Percentiles rank a stretch among this genome's conserved stretches.
Evolutionary conservation across 2,329 filamentous ascomycete species (phyloP).

Genomic region (Macroventuria anomochaeta): DNA sequence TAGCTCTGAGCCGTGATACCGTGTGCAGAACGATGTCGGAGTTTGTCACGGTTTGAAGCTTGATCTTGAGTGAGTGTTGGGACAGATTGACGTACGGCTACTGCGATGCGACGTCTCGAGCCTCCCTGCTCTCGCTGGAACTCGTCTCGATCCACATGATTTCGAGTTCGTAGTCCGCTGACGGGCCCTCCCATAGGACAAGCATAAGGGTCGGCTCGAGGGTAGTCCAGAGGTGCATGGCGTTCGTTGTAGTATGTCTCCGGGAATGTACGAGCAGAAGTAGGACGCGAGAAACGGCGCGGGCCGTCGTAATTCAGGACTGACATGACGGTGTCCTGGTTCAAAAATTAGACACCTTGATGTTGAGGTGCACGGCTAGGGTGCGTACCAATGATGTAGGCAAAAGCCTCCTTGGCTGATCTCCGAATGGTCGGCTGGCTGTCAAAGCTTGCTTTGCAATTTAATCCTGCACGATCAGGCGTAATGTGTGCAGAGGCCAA

Average conservation of each 20-base stretch:
- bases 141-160: slow-evolving; percentile 25
- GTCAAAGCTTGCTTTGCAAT: neutral
- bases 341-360: neutral
- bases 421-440: neutral
- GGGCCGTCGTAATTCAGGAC: slow-evolving; percentile 22
- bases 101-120: slow-evolving; percentile 59
- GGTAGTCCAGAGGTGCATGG: slow-evolving; percentile 26
- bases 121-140: slow-evolving; percentile 40
- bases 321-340: slow-evolving; percentile 16
- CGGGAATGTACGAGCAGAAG: slow-evolving; percentile 13
- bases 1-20: neutral
- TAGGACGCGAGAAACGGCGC: slow-evolving; percentile 27
- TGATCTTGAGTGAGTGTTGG: neutral
- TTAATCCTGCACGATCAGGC: neutral
- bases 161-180: slow-evolving; percentile 21
- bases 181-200: slow-evolving; percentile 35
- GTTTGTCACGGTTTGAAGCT: neutral
- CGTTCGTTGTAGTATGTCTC: slow-evolving; percentile 32
- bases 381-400: neutral
- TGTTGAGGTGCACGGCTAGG: neutral
- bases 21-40: neutral
- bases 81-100: slow-evolving; percentile 41
- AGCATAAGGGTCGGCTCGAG: slow-evolving; percentile 33
- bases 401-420: neutral
- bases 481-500: too few relatives aligned